A percentile compares a stretch with the other conserved stretches of the same genome.
Conservation (phyloP, 2,329 filamentous ascomycete genomes). For the Pyrenochaeta sp. region DNA sequence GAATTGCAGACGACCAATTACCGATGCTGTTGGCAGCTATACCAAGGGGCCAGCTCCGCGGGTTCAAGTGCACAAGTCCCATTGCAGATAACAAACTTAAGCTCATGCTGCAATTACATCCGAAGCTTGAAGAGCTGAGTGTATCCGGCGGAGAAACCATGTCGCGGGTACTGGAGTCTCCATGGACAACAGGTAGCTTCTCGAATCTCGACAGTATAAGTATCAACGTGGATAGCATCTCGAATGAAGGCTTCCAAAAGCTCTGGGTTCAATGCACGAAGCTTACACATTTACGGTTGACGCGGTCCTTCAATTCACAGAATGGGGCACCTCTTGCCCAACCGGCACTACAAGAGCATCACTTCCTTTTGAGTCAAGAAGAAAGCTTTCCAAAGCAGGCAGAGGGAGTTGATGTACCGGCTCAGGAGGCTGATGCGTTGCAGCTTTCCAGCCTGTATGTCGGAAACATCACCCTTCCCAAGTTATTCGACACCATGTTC, state of each 20-base stretch:
- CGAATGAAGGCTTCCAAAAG: neutral
- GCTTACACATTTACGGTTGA: neutral
- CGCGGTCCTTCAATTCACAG: too few species aligned
- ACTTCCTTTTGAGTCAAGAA: too few species aligned
- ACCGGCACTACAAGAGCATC: too few species aligned
- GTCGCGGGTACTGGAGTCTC: neutral
- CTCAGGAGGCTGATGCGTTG: neutral
- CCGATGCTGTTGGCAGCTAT: neutral
- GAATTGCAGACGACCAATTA: neutral
- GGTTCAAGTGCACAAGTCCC: neutral
- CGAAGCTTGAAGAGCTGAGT: neutral
- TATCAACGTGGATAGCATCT: neutral
- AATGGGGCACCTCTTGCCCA: too few species aligned
- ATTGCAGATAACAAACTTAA: neutral
- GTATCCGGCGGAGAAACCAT: neutral
- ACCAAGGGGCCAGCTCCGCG: neutral
- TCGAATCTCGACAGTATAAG: neutral
- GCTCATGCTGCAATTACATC: neutral
- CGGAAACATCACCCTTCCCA: neutral
- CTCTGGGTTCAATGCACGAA: neutral
- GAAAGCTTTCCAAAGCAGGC: neutral
- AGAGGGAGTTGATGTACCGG: neutral
- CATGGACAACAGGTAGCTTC: neutral
- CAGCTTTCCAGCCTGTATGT: neutral
- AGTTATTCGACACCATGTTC: neutral